A percentile compares a stretch with the other conserved stretches of the same genome.
Evolutionary conservation across 306 rosid genomes (phyloP).

Genomic region (Lablab purpureus): DNA sequence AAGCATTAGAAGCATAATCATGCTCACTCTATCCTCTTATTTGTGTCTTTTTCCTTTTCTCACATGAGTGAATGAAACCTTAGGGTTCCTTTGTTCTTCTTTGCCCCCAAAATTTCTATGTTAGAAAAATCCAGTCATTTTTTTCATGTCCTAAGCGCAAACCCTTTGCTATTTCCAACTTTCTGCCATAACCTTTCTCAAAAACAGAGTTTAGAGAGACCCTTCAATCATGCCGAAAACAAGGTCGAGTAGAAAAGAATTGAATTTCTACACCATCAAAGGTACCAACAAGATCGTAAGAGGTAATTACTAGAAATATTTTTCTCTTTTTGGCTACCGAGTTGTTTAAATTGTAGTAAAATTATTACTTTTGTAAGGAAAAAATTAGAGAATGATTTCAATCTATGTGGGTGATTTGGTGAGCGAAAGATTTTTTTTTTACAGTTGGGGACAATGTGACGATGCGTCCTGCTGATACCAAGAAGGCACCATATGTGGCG

Average conservation of each 20-base stretch:
- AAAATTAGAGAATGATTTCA: not conserved
- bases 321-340: slow-evolving; percentile 23
- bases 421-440: slow-evolving; percentile 25
- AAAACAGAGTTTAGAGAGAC: not conserved
- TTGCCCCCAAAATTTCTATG: slow-evolving; percentile 39
- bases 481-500: slow-evolving; percentile 80
- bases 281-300: slow-evolving; percentile 90
- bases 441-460: slow-evolving; percentile 77
- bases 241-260: slow-evolving; percentile 73
- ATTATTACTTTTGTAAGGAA: slow-evolving; percentile 15
- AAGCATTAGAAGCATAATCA: slow-evolving; percentile 38
- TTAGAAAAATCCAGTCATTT: slow-evolving; percentile 32
- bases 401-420: slow-evolving; percentile 10
- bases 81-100: slow-evolving; percentile 55
- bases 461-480: slow-evolving; percentile 78
- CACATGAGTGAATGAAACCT: slow-evolving; percentile 35
- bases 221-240: slow-evolving; percentile 76
- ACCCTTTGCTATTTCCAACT: slow-evolving; percentile 45
- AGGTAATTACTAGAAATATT: slow-evolving; percentile 59
- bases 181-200: not conserved
- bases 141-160: slow-evolving; percentile 25
- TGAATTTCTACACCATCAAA: slow-evolving; percentile 80
- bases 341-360: slow-evolving; percentile 32
- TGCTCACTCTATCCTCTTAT: slow-evolving; percentile 31
- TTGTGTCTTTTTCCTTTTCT: slow-evolving; percentile 31